A percentile compares a stretch with the other conserved stretches of the same genome.
Conservation (phyloP, 768 basidiomycete genomes). For the Clavulina sp. region DNA sequence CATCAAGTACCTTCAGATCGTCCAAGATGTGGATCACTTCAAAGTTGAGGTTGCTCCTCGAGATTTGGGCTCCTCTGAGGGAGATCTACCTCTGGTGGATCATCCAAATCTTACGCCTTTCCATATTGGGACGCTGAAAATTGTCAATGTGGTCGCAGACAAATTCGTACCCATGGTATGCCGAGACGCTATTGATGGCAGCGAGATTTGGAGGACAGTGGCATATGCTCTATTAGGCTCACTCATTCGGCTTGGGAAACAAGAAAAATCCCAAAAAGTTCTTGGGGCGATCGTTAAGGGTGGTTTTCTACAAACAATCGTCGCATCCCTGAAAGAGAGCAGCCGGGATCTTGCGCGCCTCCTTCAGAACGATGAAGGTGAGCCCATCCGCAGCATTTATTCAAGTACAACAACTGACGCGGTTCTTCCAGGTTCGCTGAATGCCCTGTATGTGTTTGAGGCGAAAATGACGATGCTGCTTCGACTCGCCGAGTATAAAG, state of each 20-base stretch:
- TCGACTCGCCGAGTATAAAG: constrained; percentile 62
- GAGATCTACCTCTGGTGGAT: background rate
- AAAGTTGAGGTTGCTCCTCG: background rate
- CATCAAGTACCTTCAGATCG: constrained; percentile 80
- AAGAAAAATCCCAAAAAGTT: constrained; percentile 49
- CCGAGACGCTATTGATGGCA: constrained; percentile 86
- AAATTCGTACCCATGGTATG: constrained; percentile 54
- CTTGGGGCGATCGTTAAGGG: constrained; percentile 43
- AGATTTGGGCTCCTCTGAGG: background rate
- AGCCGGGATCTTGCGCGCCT: constrained; percentile 58
- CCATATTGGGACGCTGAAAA: constrained; percentile 41
- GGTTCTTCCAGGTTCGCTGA: constrained; percentile 51
- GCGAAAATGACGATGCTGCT: constrained; percentile 83
- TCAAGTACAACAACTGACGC: background rate
- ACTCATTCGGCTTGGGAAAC: constrained; percentile 49
- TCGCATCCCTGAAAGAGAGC: constrained; percentile 66
- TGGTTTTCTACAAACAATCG: constrained; percentile 68
- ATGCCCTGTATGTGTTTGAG: constrained; percentile 86
- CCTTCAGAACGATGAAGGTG: constrained; percentile 81
- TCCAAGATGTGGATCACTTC: too few species aligned
- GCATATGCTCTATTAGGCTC: constrained; percentile 83
- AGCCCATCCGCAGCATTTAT: constrained; percentile 12
- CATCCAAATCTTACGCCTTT: constrained; percentile 24
- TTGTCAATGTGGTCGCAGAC: constrained; percentile 54
- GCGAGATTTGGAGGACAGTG: constrained; percentile 93